A percentile compares a stretch with the other conserved stretches of the same genome.
phyloP scores from a whole-genome alignment of 345 rosid species.

The Orychophragmus violaceus region DNA sequence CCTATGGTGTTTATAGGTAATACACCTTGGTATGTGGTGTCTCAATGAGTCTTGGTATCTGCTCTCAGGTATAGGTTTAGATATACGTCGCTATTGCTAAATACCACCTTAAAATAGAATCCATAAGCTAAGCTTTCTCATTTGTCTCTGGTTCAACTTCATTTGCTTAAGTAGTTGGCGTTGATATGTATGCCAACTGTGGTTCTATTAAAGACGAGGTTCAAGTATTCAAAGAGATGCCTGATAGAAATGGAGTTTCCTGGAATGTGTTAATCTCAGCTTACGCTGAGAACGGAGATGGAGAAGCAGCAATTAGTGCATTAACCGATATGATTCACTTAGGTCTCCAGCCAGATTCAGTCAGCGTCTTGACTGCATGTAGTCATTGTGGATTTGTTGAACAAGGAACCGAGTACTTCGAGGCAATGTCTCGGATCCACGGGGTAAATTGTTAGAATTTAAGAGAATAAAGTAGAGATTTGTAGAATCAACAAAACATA shows the following conservation, averaged over 20 bases:
- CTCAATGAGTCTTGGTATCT: no score
- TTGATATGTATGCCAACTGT: slow-evolving; percentile 87
- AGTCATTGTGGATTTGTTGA: slow-evolving; percentile 76
- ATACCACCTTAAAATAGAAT: no score
- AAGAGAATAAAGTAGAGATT: slow-evolving; percentile 61
- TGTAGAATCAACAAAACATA: slow-evolving; percentile 52
- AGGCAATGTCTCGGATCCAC: slow-evolving; percentile 44
- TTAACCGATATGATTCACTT: slow-evolving; percentile 55
- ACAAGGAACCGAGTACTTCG: slow-evolving; percentile 55
- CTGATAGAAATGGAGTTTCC: slow-evolving; percentile 62
- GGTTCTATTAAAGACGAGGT: slow-evolving; percentile 69
- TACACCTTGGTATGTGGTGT: no score
- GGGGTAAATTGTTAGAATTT: no score
- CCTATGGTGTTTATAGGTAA: no score
- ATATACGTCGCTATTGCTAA: no score
- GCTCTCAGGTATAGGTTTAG: no score
- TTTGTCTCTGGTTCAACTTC: no score
- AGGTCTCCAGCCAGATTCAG: slow-evolving; percentile 68
- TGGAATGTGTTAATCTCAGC: slow-evolving; percentile 89
- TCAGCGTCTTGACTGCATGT: slow-evolving; percentile 76
- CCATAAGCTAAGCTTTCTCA: no score
- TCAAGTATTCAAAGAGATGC: slow-evolving; percentile 64
- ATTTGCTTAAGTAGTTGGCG: no score
- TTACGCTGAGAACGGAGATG: slow-evolving; percentile 75
- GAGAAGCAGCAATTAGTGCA: slow-evolving; percentile 45